Conservation (phyloP, 257 asterid species). For the Nicotiana tabacum region DNA sequence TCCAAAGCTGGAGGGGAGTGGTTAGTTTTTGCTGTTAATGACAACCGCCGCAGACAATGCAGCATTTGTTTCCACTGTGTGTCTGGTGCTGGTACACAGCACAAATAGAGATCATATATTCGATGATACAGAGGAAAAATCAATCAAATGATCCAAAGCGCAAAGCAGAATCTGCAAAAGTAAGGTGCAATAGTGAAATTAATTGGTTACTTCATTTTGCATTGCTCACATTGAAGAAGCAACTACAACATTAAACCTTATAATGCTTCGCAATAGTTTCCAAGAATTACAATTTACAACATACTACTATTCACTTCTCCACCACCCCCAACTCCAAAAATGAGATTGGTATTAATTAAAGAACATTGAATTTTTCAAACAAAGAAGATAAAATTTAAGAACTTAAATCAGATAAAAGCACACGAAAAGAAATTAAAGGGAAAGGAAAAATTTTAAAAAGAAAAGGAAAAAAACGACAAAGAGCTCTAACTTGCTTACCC, state of each 20-base stretch:
- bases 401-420: no score
- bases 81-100: slow-evolving; percentile 17
- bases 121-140: slow-evolving; percentile 7
- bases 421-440: no score
- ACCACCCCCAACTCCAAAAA: not conserved
- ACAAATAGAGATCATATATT: slow-evolving; percentile 26
- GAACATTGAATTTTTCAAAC: not conserved
- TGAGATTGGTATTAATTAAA: not conserved
- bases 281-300: no score
- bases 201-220: not conserved
- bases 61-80: slow-evolving; percentile 40
- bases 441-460: no score
- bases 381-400: not conserved
- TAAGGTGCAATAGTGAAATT: not conserved
- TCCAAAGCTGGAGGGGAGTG: slow-evolving; percentile 51
- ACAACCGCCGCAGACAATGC: slow-evolving; percentile 38
- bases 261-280: no score
- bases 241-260: not conserved
- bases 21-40: slow-evolving; percentile 31
- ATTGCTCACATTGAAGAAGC: not conserved
- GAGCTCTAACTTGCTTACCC: not conserved
- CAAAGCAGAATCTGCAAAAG: not conserved
- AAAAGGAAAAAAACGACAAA: not conserved
- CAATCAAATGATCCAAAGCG: slow-evolving; percentile 7
- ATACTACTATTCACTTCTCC: no score